Evolutionary conservation across 768 basidiomycete genomes (phyloP).

Genomic region (Hericium alpestre): DNA sequence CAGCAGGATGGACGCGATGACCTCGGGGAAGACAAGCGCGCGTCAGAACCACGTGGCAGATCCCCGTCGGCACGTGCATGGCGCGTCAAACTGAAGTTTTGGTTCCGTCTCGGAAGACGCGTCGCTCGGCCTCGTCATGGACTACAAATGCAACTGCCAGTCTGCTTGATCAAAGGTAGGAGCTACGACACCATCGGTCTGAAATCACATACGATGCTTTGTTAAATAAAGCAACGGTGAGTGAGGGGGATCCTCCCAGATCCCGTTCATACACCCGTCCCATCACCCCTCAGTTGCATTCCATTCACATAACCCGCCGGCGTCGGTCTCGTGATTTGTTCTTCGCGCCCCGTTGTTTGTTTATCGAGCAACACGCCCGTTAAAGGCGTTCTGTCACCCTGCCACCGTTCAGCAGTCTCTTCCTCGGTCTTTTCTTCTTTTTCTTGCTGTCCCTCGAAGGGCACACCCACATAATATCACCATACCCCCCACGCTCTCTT

Average conservation of each 20-base stretch:
- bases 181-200: background rate
- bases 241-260: no score
- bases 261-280: no score
- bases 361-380: background rate
- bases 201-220: background rate
- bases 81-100: background rate
- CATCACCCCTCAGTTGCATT: background rate
- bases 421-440: slow-evolving; percentile 13
- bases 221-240: background rate
- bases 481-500: slow-evolving; percentile 24
- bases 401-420: background rate
- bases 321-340: slow-evolving; percentile 4
- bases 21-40: background rate
- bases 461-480: slow-evolving; percentile 21
- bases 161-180: background rate
- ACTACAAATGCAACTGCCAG: background rate
- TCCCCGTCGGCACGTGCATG: background rate
- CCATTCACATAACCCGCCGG: background rate
- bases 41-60: background rate
- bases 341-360: slow-evolving; percentile 6
- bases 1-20: background rate
- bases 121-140: background rate
- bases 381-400: background rate
- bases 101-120: background rate
- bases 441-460: slow-evolving; percentile 26